Base-by-base conservation (phyloP, 225 moss, liverwort and hornwort genomes). In the Sphagnum contortum region DNA sequence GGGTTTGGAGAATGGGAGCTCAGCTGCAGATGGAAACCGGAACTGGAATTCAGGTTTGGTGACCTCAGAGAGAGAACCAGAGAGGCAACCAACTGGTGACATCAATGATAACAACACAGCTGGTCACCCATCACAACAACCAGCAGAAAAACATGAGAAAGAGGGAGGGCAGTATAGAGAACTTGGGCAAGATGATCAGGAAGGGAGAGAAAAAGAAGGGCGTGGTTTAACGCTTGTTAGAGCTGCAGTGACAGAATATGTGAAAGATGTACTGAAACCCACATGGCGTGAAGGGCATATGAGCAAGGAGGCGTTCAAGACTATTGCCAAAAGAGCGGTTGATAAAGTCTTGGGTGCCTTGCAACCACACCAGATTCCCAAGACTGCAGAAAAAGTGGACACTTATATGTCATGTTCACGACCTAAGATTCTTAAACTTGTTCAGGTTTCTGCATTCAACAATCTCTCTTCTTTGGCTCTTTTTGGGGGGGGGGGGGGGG, bases 261-360 rank as follows among this genome's bases (percentile, higher is more conserved):
- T 96, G 68, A 96, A 96, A 59, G 88, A 88, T n/a, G 66, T 84
- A 58, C 70, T 96, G 66, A 90, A 88, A 72, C 95, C 95, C 5
- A 92, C 92, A 2, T 96, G 95, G 95, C 88, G 88, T 48, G 92
- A 92, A 70, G 90, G 92, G 52, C 87, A 92, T 66, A 88, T 96
- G 82, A 96, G 89, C 68, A 96, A 96, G 60, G 95, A 96, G 62
- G 89, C 91, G 4, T 96, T 96, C 60, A 96, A 96, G 75, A 96
- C 87, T 9, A 96, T 96, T 65, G 91, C 89, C 8, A 92, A 86
- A 75, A 92, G 90, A 65, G 92, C 95, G 56, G 95, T 96, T 2
- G 89, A 96, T 70, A 96, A 96, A 73, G 86, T 90, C 10, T 67
- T 92, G 51, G 82, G 80, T 66, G 82, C 91, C 2, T 73, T 92